Evolutionary conservation across 2,329 filamentous ascomycete species (phyloP), one percentile per base, ranked within the genome.

Genomic region (Keithomyces neogunnii): DNA sequence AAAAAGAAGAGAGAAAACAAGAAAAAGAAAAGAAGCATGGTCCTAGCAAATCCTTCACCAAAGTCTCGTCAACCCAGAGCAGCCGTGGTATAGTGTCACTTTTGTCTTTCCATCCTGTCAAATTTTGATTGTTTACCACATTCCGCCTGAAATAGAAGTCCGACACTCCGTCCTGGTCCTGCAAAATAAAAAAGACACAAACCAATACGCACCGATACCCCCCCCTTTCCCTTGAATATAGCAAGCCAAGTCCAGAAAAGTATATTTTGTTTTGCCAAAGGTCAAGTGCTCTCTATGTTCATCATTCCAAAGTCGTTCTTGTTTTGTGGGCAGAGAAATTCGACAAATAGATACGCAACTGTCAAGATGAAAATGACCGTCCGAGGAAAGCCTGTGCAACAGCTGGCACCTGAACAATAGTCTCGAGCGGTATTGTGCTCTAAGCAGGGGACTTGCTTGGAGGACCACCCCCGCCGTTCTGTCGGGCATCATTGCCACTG

Each of bases 361-460:
- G 51, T 57, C 45, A 48, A 39, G 54, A 49, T 51, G 48, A 60
- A 49, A 52, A 59, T 56, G 57, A 57, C 56, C 53, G 58, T 58
- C 58, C 55, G 59, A 59, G 55, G 56, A 60, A 59, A 59, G 55
- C 57, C 51, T 61, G 54, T 58, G 59, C 58, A 62, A 62, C 59
- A 52, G 55, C 57, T 51, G 47, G 49, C 51, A 50, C 36, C 36
- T 38, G 31, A 42, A 38, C 10, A 28, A 19, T 32, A 33, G 33
- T 51, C 32, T 26, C 13, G 48, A 26, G 29, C 33, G 26, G 36
- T 40, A 35, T 6, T 8, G 42, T 38, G 49, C 48, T 59, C 70
- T 78, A 82, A 50, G 78, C 78, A 40, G 80, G 78, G 42, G 78
- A 82, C 70, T 82, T 82, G 74, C 68, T 81, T 33, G 73, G 73